A percentile compares a stretch with the other conserved stretches of the same genome.
Conservation (phyloP, 768 basidiomycete genomes). For the Termitomyces sp. region DNA sequence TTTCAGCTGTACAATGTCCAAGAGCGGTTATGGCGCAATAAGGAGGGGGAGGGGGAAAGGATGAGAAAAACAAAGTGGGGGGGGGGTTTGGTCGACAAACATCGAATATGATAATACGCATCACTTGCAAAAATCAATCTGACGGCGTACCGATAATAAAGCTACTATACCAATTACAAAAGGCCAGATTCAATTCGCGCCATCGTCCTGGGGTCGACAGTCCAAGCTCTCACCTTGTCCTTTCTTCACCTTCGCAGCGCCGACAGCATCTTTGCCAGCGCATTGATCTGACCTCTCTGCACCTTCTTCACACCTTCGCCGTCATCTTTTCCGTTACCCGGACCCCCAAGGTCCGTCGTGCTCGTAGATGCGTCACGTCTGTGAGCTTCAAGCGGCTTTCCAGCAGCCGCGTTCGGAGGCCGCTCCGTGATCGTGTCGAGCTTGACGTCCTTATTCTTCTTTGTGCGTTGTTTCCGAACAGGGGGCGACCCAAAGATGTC, state of each 20-base stretch:
- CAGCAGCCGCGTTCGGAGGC: slow-evolving; percentile 31
- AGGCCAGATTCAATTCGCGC: slow-evolving; percentile 30
- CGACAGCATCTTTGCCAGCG: slow-evolving; percentile 88
- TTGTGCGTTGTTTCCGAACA: slow-evolving; percentile 58
- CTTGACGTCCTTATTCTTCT: slow-evolving; percentile 59
- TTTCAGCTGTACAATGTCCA: slow-evolving; percentile 4
- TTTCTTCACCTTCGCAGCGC: slow-evolving; percentile 58
- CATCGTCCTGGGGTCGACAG: slow-evolving; percentile 12
- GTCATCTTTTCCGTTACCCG: slow-evolving; percentile 33
- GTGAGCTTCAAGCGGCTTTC: slow-evolving; percentile 41
- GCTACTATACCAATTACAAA: slow-evolving; percentile 55
- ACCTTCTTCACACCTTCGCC: slow-evolving; percentile 63
- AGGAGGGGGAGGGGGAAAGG: too few species aligned
- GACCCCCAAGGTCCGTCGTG: slow-evolving; percentile 59
- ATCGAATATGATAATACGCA: slow-evolving; percentile 10
- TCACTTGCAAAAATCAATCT: slow-evolving; percentile 15
- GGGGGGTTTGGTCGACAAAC: slow-evolving; percentile 9
- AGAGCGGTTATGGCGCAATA: neutral
- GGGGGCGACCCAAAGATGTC: slow-evolving; percentile 61
- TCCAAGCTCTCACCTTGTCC: slow-evolving; percentile 6
- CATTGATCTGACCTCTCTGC: slow-evolving; percentile 85
- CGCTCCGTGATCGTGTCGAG: slow-evolving; percentile 78
- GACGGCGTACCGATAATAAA: slow-evolving; percentile 31
- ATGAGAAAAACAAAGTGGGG: neutral
- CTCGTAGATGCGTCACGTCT: slow-evolving; percentile 68